phyloP scores from a whole-genome alignment of 805 yeast species.

The Torulaspora indica region DNA sequence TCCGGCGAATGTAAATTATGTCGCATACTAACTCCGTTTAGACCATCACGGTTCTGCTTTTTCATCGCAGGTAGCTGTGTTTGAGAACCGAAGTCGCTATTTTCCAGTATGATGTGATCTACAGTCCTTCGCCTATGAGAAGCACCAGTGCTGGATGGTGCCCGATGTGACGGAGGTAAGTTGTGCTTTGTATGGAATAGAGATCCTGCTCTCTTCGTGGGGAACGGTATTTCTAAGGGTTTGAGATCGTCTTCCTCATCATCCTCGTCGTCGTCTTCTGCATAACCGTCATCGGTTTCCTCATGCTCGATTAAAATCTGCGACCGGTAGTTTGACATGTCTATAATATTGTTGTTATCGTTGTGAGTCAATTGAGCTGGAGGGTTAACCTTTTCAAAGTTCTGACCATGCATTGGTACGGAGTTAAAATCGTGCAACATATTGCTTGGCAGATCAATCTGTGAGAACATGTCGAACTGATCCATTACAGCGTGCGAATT shows the following conservation, averaged over 20 bases:
- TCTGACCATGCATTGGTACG: neutral
- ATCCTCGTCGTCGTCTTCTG: constrained; percentile 17
- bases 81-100: constrained; percentile 1
- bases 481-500: constrained; percentile 29
- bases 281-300: constrained; percentile 27
- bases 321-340: constrained; percentile 13
- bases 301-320: constrained; percentile 17
- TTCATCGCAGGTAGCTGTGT: constrained; percentile 1
- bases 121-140: constrained; percentile 8
- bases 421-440: constrained; percentile 8
- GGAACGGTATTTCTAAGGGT: constrained; percentile 31
- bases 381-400: neutral
- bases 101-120: constrained; percentile 9
- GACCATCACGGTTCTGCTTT: neutral
- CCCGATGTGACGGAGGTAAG: constrained; percentile 14
- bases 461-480: constrained; percentile 29
- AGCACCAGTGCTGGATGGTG: neutral
- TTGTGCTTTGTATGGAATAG: constrained; percentile 20
- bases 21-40: neutral
- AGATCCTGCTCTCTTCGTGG: constrained; percentile 19
- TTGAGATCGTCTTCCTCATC: constrained; percentile 18
- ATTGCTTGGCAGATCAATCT: constrained; percentile 1
- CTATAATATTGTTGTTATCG: constrained; percentile 13
- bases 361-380: constrained; percentile 7
- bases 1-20: constrained; percentile 3